phyloP scores from a whole-genome alignment of 2,329 filamentous ascomycete species.

The Epichloe typhina region DNA sequence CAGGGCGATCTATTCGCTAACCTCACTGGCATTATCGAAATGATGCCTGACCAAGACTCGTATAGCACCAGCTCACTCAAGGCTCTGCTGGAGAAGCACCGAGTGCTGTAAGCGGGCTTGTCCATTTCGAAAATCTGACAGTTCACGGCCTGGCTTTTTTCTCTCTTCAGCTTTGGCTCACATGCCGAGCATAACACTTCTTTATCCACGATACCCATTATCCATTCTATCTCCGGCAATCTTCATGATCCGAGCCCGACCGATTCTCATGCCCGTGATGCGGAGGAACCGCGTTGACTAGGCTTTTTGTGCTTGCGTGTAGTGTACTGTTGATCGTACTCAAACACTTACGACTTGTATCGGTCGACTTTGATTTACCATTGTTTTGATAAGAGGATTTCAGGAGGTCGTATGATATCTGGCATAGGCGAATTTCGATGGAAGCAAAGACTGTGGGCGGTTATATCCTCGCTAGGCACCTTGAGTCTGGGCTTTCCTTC shows the following conservation, averaged over 20 bases:
- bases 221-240: neutral
- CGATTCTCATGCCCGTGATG: neutral
- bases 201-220: conserved; percentile 1
- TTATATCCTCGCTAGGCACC: too few relatives aligned
- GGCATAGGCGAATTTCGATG: too few relatives aligned
- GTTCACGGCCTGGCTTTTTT: neutral
- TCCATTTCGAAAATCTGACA: neutral
- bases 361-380: too few relatives aligned
- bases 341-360: too few relatives aligned
- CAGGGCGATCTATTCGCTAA: conserved; percentile 84
- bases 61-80: conserved; percentile 42
- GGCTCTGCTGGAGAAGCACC: conserved; percentile 38
- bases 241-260: neutral
- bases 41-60: conserved; percentile 59
- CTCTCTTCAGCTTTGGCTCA: neutral
- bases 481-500: neutral
- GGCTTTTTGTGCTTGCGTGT: too few relatives aligned
- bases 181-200: neutral
- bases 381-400: too few relatives aligned
- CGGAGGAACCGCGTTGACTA: too few relatives aligned
- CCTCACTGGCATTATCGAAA: conserved; percentile 72
- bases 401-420: too few relatives aligned
- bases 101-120: conserved; percentile 29
- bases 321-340: too few relatives aligned
- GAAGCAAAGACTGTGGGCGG: too few relatives aligned